These are phyloP conservation scores for Xylaria curta DNA, from an alignment of 495 filamentous ascomycete genomes.

Conservation along the genomic window DNA sequence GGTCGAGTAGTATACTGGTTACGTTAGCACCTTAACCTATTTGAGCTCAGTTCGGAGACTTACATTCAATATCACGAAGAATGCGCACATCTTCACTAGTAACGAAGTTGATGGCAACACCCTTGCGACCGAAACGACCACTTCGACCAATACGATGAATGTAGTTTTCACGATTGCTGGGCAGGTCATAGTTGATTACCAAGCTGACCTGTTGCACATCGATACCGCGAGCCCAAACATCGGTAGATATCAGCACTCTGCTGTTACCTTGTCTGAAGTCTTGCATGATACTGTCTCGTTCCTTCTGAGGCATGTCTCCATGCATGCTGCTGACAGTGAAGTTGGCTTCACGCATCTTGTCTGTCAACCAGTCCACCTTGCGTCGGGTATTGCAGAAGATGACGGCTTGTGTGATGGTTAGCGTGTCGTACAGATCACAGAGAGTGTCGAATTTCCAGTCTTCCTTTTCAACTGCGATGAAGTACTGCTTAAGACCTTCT, in stretches of 20 bases:
- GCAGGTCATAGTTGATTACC: slow-evolving; percentile 99
- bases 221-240: slow-evolving; percentile 97
- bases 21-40: slow-evolving; percentile 44
- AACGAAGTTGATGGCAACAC: slow-evolving; percentile 99
- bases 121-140: slow-evolving; percentile 96
- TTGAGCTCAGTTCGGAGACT: slow-evolving; percentile 36
- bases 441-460: slow-evolving; percentile 99
- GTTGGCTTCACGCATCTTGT: slow-evolving; percentile 97
- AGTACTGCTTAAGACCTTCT: slow-evolving; percentile 98
- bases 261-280: slow-evolving; percentile 97
- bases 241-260: slow-evolving; percentile 96
- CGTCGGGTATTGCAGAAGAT: slow-evolving; percentile 99
- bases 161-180: slow-evolving; percentile 99
- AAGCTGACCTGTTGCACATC: slow-evolving; percentile 99
- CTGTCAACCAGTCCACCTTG: slow-evolving; percentile 99
- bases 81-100: slow-evolving; percentile 98
- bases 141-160: slow-evolving; percentile 97
- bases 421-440: slow-evolving; percentile 97
- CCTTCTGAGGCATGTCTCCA: slow-evolving; percentile 97
- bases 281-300: slow-evolving; percentile 98
- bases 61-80: slow-evolving; percentile 92
- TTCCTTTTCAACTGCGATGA: slow-evolving; percentile 99
- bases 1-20: slow-evolving; percentile 86
- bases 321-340: slow-evolving; percentile 99
- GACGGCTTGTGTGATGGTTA: slow-evolving; percentile 98